A percentile compares a stretch with the other conserved stretches of the same genome.
Conservation (phyloP, 2,329 filamentous ascomycete species). For the Xylaria digitata region DNA sequence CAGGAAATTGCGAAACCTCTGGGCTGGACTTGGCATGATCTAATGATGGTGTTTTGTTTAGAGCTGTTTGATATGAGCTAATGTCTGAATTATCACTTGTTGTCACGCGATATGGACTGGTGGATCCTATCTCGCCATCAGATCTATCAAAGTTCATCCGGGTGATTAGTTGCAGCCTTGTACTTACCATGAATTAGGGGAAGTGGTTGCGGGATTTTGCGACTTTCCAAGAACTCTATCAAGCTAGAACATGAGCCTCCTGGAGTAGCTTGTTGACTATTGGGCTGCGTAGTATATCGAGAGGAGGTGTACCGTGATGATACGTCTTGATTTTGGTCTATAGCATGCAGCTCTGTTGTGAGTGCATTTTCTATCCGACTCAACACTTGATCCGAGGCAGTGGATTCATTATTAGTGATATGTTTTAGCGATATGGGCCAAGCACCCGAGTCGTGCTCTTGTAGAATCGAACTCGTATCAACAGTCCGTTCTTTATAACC, state of each 20-base stretch:
- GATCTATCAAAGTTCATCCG: slow-evolving; percentile 8
- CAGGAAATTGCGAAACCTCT: slow-evolving; percentile 29
- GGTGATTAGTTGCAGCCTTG: not conserved
- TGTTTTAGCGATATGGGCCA: slow-evolving; percentile 9
- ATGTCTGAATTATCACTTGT: slow-evolving; percentile 44
- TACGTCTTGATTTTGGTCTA: slow-evolving; percentile 32
- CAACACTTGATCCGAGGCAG: slow-evolving; percentile 24
- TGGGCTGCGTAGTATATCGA: slow-evolving; percentile 43
- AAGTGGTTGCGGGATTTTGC: slow-evolving; percentile 32
- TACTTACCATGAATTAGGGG: slow-evolving; percentile 40
- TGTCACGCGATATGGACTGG: slow-evolving; percentile 35
- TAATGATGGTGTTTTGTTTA: slow-evolving; percentile 39
- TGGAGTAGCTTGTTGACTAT: slow-evolving; percentile 41
- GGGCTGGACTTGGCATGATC: slow-evolving; percentile 24
- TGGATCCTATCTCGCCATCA: slow-evolving; percentile 28
- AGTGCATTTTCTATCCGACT: slow-evolving; percentile 19
- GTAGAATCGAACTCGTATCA: slow-evolving; percentile 9
- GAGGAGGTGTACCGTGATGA: slow-evolving; percentile 46
- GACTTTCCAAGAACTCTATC: slow-evolving; percentile 34
- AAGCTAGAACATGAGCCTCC: slow-evolving; percentile 40
- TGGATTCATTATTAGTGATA: slow-evolving; percentile 23
- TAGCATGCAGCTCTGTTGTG: not conserved
- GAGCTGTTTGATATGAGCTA: slow-evolving; percentile 49
- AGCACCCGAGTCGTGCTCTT: slow-evolving; percentile 2
- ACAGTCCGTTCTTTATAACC: not conserved